These are phyloP conservation scores for Fusarium aywerte DNA, from an alignment of 2,329 filamentous ascomycete genomes.

Conservation along the genomic window DNA sequence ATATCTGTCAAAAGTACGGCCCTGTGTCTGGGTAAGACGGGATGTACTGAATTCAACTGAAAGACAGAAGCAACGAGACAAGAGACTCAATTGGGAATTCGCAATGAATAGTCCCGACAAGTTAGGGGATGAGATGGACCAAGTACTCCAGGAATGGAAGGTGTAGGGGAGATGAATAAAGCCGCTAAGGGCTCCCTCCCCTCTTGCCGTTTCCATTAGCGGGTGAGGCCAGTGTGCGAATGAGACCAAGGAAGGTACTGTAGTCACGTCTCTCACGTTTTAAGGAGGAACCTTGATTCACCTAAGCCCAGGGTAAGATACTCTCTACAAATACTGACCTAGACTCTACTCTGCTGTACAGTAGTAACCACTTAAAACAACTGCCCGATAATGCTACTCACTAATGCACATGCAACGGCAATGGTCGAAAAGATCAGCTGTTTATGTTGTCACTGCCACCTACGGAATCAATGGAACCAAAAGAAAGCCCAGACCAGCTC, in stretches of 20 bases:
- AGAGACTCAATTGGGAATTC: slow-evolving; percentile 18
- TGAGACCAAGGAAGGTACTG: not conserved
- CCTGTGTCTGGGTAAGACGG: not conserved
- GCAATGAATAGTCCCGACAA: slow-evolving; percentile 9
- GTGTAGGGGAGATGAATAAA: slow-evolving; percentile 37
- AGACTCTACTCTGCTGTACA: too few species aligned
- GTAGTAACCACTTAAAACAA: slow-evolving; percentile 19
- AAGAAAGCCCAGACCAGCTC: slow-evolving; percentile 1
- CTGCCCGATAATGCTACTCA: slow-evolving; percentile 1
- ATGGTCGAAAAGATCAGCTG: slow-evolving; percentile 13
- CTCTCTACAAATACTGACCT: too few species aligned
- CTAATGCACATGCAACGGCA: slow-evolving; percentile 1
- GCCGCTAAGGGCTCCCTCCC: slow-evolving; percentile 38
- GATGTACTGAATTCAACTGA: not conserved
- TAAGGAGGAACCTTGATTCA: slow-evolving; percentile 23
- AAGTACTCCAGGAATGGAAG: slow-evolving; percentile 30
- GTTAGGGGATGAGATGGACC: slow-evolving; percentile 12
- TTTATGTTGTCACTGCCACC: slow-evolving; percentile 6
- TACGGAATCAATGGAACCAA: slow-evolving; percentile 5
- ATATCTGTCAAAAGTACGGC: not conserved
- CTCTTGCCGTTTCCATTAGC: slow-evolving; percentile 34
- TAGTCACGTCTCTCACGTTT: slow-evolving; percentile 14
- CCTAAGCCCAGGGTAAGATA: not conserved
- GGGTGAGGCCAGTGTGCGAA: slow-evolving; percentile 24
- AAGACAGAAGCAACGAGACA: slow-evolving; percentile 6